Percentiles rank a stretch among this genome's conserved stretches.
Evolutionary conservation across 768 basidiomycete species (phyloP).

Genomic region (Auricularia heimuer): DNA sequence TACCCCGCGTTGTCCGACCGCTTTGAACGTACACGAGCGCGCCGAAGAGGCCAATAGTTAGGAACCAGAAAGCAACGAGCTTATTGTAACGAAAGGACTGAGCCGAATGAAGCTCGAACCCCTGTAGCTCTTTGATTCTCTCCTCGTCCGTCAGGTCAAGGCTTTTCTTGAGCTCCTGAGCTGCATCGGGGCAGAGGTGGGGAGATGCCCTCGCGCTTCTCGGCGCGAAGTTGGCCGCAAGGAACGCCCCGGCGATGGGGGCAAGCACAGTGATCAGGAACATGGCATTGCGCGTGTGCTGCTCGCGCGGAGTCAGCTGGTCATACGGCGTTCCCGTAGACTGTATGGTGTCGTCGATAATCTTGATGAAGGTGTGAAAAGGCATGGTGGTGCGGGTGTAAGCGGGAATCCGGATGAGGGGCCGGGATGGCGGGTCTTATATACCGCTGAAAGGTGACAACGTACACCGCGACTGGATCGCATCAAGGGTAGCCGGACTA

Average conservation of each 20-base stretch:
- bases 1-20: background rate
- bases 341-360: constrained; percentile 1
- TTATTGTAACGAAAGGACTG: background rate
- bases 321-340: background rate
- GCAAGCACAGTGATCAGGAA: background rate
- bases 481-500: no score
- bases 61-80: background rate
- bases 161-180: background rate
- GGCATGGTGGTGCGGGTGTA: background rate
- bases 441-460: no score
- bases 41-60: background rate
- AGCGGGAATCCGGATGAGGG: no score
- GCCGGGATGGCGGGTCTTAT: no score
- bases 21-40: background rate
- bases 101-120: background rate
- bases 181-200: background rate
- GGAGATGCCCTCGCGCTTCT: background rate
- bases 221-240: background rate
- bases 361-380: background rate
- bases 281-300: background rate
- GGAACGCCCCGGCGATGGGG: background rate
- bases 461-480: no score
- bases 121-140: background rate
- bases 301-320: background rate
- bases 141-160: background rate